phyloP scores from a whole-genome alignment of 2,329 filamentous ascomycete genomes.

The Hirsutella minnesotensis region DNA sequence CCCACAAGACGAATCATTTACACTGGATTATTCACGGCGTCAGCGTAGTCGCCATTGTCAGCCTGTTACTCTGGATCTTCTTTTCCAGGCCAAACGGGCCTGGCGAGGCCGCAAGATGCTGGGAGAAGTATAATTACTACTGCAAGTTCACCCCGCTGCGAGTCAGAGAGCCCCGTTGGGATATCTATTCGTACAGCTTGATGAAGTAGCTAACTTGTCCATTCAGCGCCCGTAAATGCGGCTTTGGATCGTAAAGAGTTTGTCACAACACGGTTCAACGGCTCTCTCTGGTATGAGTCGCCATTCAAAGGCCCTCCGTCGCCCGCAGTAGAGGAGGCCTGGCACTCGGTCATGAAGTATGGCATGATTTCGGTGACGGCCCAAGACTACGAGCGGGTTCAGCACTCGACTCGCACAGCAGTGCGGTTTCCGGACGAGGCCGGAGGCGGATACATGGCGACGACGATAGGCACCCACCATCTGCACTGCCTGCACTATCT shows the following conservation, averaged over 20 bases:
- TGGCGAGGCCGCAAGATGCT: neutral
- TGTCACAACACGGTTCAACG: neutral
- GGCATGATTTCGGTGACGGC: conserved; percentile 1
- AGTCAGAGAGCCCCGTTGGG: no score
- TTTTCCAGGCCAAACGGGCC: neutral
- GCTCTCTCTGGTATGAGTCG: neutral
- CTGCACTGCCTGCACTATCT: conserved; percentile 5
- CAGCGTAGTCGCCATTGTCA: neutral
- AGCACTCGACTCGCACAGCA: conserved; percentile 2
- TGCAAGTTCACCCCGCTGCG: neutral
- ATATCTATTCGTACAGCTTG: neutral
- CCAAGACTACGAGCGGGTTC: conserved; percentile 1
- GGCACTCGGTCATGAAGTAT: neutral
- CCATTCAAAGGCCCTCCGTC: neutral
- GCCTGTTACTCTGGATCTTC: neutral
- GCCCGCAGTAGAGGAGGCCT: neutral
- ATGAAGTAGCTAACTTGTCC: neutral
- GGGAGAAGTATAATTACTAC: neutral
- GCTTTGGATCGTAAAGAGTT: neutral
- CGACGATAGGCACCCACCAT: conserved; percentile 4
- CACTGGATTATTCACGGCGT: neutral
- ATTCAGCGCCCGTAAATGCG: neutral
- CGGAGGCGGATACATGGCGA: conserved; percentile 4
- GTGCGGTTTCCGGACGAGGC: conserved; percentile 3
- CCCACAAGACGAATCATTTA: neutral